These are phyloP conservation scores for Eustoma russellianum DNA, from an alignment of 257 asterid species.

Conservation along the genomic window DNA sequence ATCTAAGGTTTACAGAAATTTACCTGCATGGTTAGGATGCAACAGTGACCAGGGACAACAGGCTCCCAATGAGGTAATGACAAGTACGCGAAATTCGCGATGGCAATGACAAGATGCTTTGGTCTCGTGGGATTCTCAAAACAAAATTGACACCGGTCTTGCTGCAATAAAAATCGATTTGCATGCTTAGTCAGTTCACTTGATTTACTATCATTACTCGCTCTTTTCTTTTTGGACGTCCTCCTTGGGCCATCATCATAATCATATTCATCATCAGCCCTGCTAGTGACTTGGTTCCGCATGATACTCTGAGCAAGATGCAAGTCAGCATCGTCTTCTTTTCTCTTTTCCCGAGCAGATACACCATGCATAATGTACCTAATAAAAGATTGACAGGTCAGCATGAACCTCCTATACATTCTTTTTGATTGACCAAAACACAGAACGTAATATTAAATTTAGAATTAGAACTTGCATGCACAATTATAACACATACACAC, in stretches of 20 bases:
- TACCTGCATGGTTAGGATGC: slow-evolving; percentile 88
- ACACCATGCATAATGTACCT: slow-evolving; percentile 61
- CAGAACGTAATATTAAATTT: no score
- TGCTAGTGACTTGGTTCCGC: slow-evolving; percentile 49
- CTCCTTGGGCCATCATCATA: slow-evolving; percentile 72
- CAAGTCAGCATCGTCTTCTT: slow-evolving; percentile 73
- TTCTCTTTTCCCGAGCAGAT: slow-evolving; percentile 55
- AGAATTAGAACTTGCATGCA: background rate
- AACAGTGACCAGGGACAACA: slow-evolving; percentile 75
- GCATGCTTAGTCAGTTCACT: slow-evolving; percentile 42
- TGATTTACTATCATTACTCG: slow-evolving; percentile 26
- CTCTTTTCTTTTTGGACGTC: slow-evolving; percentile 55
- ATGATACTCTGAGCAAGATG: slow-evolving; percentile 72
- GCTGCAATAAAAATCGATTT: slow-evolving; percentile 61
- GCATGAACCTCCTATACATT: background rate
- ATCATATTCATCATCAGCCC: slow-evolving; percentile 93
- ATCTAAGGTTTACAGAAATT: background rate
- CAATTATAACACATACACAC: background rate
- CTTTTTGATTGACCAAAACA: background rate
- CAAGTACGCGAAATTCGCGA: slow-evolving; percentile 78
- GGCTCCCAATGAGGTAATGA: slow-evolving; percentile 72
- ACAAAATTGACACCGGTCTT: slow-evolving; percentile 85
- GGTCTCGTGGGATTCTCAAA: slow-evolving; percentile 82
- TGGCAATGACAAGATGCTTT: slow-evolving; percentile 74
- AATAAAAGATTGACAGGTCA: no score